These are phyloP conservation scores for Gynandropsis gynandra DNA, from an alignment of 345 rosid genomes.

Conservation along the genomic window DNA sequence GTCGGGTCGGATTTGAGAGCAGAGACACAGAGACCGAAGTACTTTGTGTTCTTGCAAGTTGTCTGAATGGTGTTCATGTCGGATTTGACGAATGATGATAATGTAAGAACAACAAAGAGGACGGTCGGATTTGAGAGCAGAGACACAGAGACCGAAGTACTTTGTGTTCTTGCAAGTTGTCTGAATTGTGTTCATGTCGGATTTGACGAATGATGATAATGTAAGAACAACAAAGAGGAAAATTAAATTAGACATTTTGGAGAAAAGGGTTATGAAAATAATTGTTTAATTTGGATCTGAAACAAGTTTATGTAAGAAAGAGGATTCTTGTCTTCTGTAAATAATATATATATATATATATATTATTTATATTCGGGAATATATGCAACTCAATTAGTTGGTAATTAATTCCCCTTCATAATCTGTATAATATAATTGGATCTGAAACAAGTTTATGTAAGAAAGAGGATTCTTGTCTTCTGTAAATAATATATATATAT, in stretches of 20 bases:
- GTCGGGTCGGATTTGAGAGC: conserved; percentile 60
- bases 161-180: conserved; percentile 65
- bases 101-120: conserved; percentile 23
- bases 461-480: too few species aligned
- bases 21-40: conserved; percentile 65
- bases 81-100: conserved; percentile 18
- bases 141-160: conserved; percentile 62
- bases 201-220: conserved; percentile 16
- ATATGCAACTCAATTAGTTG: too few species aligned
- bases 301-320: background rate
- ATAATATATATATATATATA: too few species aligned
- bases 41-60: conserved; percentile 62
- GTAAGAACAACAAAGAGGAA: conserved; percentile 25
- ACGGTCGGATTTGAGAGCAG: conserved; percentile 55
- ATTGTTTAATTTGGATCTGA: too few species aligned
- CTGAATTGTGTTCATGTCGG: conserved; percentile 38
- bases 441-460: background rate
- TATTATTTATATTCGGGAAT: too few species aligned
- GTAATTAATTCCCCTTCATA: too few species aligned
- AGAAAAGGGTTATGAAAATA: conserved; percentile 3
- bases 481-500: too few species aligned
- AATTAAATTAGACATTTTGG: conserved; percentile 17
- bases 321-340: too few species aligned
- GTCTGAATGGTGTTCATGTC: conserved; percentile 40
- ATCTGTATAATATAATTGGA: too few species aligned